Percentiles rank a stretch among this genome's conserved stretches.
These are phyloP conservation scores for Sungouiella thailandica DNA, from an alignment of 805 yeast species.

Conservation along the genomic window DNA sequence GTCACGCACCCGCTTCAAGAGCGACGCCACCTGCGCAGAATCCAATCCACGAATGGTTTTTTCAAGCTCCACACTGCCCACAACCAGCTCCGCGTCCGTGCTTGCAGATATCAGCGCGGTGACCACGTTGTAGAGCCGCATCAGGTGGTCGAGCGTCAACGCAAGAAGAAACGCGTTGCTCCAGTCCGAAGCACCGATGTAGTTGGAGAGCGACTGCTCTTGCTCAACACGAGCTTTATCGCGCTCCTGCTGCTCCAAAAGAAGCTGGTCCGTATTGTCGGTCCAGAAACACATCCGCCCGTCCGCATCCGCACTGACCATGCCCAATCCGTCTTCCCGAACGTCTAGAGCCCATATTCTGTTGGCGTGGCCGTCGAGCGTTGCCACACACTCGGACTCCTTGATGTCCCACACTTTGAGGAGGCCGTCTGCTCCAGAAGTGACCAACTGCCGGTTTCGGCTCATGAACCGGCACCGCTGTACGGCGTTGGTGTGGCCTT, in stretches of 20 bases:
- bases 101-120: constrained; percentile 52
- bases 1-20: constrained; percentile 78
- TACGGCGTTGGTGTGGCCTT: constrained; percentile 91
- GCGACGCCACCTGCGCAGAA: constrained; percentile 51
- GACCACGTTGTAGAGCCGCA: constrained; percentile 76
- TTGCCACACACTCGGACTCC: constrained; percentile 64
- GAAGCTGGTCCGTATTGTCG: constrained; percentile 77
- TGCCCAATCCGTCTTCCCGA: constrained; percentile 58
- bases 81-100: constrained; percentile 43
- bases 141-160: constrained; percentile 82
- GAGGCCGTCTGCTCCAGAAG: constrained; percentile 92
- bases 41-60: constrained; percentile 52
- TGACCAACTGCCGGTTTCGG: constrained; percentile 60
- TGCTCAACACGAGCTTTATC: constrained; percentile 65
- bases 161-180: constrained; percentile 83
- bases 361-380: constrained; percentile 87
- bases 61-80: constrained; percentile 62
- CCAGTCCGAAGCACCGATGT: constrained; percentile 72
- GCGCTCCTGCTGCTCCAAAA: constrained; percentile 45
- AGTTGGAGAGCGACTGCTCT: constrained; percentile 82
- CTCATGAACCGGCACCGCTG: constrained; percentile 73
- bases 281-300: constrained; percentile 87
- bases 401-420: constrained; percentile 84
- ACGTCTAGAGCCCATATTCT: constrained; percentile 88
- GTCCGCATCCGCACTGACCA: constrained; percentile 92